Conservation (phyloP, 2,329 filamentous ascomycete species). For the Rhytidhysteron rufulum region DNA sequence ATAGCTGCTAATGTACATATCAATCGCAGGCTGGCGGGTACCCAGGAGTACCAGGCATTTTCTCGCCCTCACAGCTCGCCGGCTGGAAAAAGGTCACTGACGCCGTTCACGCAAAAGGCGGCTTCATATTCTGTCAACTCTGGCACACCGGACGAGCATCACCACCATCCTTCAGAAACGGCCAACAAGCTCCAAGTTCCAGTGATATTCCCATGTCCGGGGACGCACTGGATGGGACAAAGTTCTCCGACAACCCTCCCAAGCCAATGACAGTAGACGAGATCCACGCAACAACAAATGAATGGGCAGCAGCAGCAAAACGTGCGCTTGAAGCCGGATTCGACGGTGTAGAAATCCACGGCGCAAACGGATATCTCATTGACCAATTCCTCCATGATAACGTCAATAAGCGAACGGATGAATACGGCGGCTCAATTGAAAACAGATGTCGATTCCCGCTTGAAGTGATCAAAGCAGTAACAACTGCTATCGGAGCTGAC, state of each 20-base stretch:
- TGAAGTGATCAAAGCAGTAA: conserved; percentile 44
- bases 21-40: conserved; percentile 39
- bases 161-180: conserved; percentile 36
- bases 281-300: conserved; percentile 35
- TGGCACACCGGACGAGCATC: conserved; percentile 48
- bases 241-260: conserved; percentile 31
- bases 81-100: conserved; percentile 52
- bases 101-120: conserved; percentile 49
- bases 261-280: conserved; percentile 36
- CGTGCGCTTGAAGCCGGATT: conserved; percentile 34
- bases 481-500: conserved; percentile 30
- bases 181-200: conserved; percentile 34
- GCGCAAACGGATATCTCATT: conserved; percentile 44
- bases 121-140: conserved; percentile 44
- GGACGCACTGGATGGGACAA: conserved; percentile 36
- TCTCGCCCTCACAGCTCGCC: conserved; percentile 39
- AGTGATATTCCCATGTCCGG: conserved; percentile 40
- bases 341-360: conserved; percentile 40
- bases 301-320: conserved; percentile 38
- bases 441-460: conserved; percentile 55
- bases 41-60: conserved; percentile 30
- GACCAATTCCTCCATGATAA: conserved; percentile 52
- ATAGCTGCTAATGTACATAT: no score
- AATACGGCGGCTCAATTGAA: conserved; percentile 49
- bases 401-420: conserved; percentile 48